These are phyloP conservation scores for Cladosporium velox DNA, from an alignment of 2,329 filamentous ascomycete species.

Conservation along the genomic window DNA sequence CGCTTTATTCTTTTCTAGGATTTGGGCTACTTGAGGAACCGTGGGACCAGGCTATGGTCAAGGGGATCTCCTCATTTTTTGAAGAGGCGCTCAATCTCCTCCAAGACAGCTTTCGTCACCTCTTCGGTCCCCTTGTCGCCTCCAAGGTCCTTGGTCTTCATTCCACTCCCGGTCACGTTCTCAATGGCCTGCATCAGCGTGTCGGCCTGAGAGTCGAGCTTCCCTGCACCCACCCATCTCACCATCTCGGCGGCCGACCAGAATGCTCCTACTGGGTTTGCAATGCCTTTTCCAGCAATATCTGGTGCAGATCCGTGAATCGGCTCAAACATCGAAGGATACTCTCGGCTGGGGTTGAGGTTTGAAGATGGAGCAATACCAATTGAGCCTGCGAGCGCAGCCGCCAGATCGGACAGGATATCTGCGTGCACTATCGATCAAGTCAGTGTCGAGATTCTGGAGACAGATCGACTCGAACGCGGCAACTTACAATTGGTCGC, in stretches of 20 bases:
- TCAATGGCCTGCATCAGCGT: slow-evolving; percentile 62
- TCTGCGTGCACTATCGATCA: slow-evolving; percentile 35
- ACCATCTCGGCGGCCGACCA: slow-evolving; percentile 72
- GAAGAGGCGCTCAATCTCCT: slow-evolving; percentile 51
- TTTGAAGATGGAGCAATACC: slow-evolving; percentile 73
- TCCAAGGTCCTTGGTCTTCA: slow-evolving; percentile 62
- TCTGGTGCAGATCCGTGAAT: slow-evolving; percentile 66
- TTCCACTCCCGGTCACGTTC: slow-evolving; percentile 57
- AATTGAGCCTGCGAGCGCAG: slow-evolving; percentile 69
- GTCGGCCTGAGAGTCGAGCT: slow-evolving; percentile 56
- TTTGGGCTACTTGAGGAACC: neutral
- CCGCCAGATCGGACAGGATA: slow-evolving; percentile 66
- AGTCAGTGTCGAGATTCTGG: slow-evolving; percentile 18
- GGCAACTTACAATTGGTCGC: slow-evolving; percentile 52
- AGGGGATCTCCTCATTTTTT: slow-evolving; percentile 19
- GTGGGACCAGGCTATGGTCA: neutral
- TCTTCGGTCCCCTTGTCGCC: slow-evolving; percentile 59
- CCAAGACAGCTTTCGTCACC: slow-evolving; percentile 60
- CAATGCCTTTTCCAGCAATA: slow-evolving; percentile 63
- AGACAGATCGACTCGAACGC: neutral
- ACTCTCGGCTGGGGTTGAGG: slow-evolving; percentile 62
- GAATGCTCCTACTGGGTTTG: slow-evolving; percentile 66
- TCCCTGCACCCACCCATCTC: slow-evolving; percentile 57
- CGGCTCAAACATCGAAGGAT: slow-evolving; percentile 64
- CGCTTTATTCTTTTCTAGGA: neutral